These are phyloP conservation scores for Flagelloscypha sp. DNA, from an alignment of 768 basidiomycete species.

Conservation along the genomic window DNA sequence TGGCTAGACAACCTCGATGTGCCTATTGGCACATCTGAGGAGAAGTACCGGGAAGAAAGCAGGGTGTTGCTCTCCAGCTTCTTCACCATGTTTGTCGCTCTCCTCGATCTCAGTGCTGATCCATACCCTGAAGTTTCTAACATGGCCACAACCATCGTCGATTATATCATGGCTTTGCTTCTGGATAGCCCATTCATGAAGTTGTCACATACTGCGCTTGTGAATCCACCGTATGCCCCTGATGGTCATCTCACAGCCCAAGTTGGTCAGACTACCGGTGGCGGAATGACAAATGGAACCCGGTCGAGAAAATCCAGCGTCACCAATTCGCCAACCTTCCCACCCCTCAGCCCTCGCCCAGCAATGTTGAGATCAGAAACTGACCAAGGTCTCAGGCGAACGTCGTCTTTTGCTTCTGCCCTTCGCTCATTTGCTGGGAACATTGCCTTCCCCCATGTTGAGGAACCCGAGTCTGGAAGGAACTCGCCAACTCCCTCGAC, in stretches of 20 bases:
- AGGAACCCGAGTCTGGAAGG: slow-evolving; percentile 48
- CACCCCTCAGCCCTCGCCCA: slow-evolving; percentile 37
- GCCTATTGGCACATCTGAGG: too few species aligned
- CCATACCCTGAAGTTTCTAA: slow-evolving; percentile 90
- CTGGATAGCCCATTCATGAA: slow-evolving; percentile 82
- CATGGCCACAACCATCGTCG: slow-evolving; percentile 83
- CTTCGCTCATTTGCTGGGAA: slow-evolving; percentile 62
- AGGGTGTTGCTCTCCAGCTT: slow-evolving; percentile 83
- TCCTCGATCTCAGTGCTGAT: slow-evolving; percentile 88
- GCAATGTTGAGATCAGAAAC: slow-evolving; percentile 51
- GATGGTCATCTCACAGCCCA: slow-evolving; percentile 24
- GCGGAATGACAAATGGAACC: slow-evolving; percentile 1
- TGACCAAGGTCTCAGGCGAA: slow-evolving; percentile 65
- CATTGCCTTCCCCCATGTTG: slow-evolving; percentile 59
- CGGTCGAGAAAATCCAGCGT: too few species aligned
- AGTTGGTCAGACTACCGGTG: too few species aligned
- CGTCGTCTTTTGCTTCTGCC: slow-evolving; percentile 74
- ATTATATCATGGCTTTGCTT: slow-evolving; percentile 86
- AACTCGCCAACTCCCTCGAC: too few species aligned
- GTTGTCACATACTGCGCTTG: slow-evolving; percentile 60
- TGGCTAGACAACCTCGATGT: slow-evolving; percentile 69
- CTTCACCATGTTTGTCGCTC: slow-evolving; percentile 83
- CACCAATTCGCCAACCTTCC: slow-evolving; percentile 41
- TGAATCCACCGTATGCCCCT: slow-evolving; percentile 37
- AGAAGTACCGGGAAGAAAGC: slow-evolving; percentile 64